Evolutionary conservation across 129 eudicot genomes (phyloP).

Genomic region (Smallanthus sonchifolius): DNA sequence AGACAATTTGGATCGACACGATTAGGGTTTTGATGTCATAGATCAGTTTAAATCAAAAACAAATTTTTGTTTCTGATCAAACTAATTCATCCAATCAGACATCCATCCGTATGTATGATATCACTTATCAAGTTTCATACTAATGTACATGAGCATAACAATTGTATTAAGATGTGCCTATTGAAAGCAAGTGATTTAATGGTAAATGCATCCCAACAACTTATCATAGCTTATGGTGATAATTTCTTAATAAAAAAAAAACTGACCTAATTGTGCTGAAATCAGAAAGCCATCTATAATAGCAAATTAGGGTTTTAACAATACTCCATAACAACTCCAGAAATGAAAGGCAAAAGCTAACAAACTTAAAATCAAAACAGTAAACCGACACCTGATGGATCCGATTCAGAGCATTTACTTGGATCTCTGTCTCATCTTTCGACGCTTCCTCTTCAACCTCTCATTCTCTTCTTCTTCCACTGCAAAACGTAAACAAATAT

Average conservation of each 20-base stretch:
- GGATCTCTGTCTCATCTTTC: slow-evolving; percentile 66
- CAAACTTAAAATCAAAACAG: background rate
- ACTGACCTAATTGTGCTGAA: background rate
- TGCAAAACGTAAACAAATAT: background rate
- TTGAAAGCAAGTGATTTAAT: background rate
- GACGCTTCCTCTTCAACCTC: slow-evolving; percentile 62
- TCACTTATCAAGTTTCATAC: background rate
- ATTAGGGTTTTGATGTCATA: too few relatives aligned
- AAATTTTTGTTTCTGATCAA: too few relatives aligned
- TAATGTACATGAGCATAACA: background rate
- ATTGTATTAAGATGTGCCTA: background rate
- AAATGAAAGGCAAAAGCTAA: background rate
- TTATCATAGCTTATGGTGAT: too few relatives aligned
- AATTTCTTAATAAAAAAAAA: too few relatives aligned
- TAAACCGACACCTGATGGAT: background rate
- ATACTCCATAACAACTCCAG: slow-evolving; percentile 1
- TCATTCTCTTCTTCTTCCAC: slow-evolving; percentile 48
- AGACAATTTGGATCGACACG: too few relatives aligned
- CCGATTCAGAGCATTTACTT: slow-evolving; percentile 16
- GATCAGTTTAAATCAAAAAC: too few relatives aligned
- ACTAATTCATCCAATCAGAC: too few relatives aligned
- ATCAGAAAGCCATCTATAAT: background rate
- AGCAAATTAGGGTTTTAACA: background rate
- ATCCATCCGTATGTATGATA: too few relatives aligned
- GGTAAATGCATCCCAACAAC: too few relatives aligned